Evolutionary conservation across 129 eudicot genomes (phyloP).

Genomic region (Lactuca sativa): DNA sequence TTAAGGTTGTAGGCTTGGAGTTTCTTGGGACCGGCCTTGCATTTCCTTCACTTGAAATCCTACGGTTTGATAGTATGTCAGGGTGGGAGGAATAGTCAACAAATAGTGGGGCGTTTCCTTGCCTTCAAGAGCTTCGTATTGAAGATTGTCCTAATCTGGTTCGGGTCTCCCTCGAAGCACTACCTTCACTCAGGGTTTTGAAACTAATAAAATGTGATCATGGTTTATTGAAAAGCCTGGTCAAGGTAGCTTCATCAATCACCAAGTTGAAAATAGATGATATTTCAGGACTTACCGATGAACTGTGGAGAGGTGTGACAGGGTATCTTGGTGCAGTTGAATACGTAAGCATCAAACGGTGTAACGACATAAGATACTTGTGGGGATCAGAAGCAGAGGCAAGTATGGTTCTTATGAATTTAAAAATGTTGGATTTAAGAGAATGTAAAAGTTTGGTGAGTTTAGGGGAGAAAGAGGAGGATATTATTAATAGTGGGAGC

Average conservation of each 20-base stretch:
- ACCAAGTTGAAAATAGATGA: background rate
- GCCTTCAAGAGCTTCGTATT: slow-evolving; percentile 6
- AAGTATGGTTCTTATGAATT: background rate
- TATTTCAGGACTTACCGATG: slow-evolving; percentile 15
- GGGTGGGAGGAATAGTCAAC: slow-evolving; percentile 36
- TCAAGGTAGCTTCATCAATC: background rate
- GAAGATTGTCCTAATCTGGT: background rate
- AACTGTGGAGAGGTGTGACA: slow-evolving; percentile 11
- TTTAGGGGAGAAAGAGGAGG: background rate
- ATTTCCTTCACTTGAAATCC: slow-evolving; percentile 32
- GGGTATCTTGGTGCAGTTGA: background rate
- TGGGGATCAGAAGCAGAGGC: background rate
- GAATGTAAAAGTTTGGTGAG: background rate
- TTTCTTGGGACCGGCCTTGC: slow-evolving; percentile 24
- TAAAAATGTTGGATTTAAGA: background rate
- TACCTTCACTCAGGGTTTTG: slow-evolving; percentile 1
- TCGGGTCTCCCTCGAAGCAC: background rate
- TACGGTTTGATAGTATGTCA: slow-evolving; percentile 27
- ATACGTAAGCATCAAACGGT: background rate
- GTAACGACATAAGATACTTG: slow-evolving; percentile 3
- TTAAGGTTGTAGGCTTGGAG: slow-evolving; percentile 36
- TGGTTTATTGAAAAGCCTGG: background rate
- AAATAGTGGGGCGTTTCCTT: background rate
- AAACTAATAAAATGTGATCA: background rate
- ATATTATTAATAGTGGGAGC: background rate